Percentiles rank a stretch among this genome's conserved stretches.
These are phyloP conservation scores for Erodium texanum DNA, from an alignment of 441 rosid species.

Conservation along the genomic window DNA sequence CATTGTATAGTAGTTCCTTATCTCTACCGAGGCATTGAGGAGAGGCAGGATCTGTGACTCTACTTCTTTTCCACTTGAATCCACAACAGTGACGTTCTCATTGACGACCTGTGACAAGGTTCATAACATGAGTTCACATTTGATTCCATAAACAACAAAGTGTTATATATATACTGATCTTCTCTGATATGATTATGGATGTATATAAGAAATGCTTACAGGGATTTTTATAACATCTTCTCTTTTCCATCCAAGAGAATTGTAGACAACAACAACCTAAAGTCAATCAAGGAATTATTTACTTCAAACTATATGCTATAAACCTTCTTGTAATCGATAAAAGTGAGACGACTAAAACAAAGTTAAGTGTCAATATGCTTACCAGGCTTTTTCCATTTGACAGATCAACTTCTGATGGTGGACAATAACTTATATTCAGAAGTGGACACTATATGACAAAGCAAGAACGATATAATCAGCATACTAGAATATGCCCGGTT, in stretches of 20 bases:
- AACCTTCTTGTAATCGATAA: constrained; percentile 11
- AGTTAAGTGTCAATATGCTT: constrained; percentile 20
- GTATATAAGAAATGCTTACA: constrained; percentile 27
- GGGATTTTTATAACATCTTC: constrained; percentile 77
- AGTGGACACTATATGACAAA: constrained; percentile 63
- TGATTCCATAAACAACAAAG: background rate
- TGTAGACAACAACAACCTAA: constrained; percentile 74
- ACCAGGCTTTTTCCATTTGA: constrained; percentile 74
- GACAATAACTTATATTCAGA: constrained; percentile 91
- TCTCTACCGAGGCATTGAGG: constrained; percentile 39
- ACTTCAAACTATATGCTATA: constrained; percentile 12
- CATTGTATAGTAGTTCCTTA: constrained; percentile 65
- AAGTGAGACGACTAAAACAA: constrained; percentile 15
- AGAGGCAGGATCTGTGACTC: constrained; percentile 80
- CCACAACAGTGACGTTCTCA: constrained; percentile 57
- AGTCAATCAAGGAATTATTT: constrained; percentile 20
- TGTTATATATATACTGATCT: background rate
- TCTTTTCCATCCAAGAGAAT: constrained; percentile 96
- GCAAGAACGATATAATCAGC: constrained; percentile 5
- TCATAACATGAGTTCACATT: constrained; percentile 11
- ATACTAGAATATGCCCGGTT: background rate
- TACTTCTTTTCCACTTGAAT: constrained; percentile 74
- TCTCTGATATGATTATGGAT: background rate
- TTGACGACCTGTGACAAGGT: constrained; percentile 45
- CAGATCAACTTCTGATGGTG: constrained; percentile 62